phyloP scores from a whole-genome alignment of 495 filamentous ascomycete species.

The Patellaria atrata region DNA sequence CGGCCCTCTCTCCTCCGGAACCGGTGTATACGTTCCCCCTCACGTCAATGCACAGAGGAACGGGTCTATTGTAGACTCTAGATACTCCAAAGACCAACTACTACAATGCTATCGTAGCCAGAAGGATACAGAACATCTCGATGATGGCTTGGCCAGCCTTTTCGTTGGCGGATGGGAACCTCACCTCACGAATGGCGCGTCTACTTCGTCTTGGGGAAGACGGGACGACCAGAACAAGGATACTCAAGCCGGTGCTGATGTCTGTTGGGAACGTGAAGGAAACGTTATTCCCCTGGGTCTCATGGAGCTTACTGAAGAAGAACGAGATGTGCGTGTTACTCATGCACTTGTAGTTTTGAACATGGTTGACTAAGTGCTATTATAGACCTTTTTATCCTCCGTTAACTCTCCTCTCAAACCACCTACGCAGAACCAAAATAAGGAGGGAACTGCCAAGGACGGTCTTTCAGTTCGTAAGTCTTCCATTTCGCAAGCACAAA shows the following conservation, averaged over 20 bases:
- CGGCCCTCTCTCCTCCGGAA: no score
- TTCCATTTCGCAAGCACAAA: slow-evolving; percentile 51
- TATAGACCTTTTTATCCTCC: slow-evolving; percentile 59
- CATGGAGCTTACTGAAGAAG: slow-evolving; percentile 63
- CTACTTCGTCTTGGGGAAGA: slow-evolving; percentile 62
- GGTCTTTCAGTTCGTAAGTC: slow-evolving; percentile 50
- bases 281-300: slow-evolving; percentile 57
- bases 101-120: slow-evolving; percentile 57
- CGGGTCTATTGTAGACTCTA: slow-evolving; percentile 38
- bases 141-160: slow-evolving; percentile 52
- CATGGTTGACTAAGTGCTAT: slow-evolving; percentile 6
- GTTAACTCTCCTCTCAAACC: slow-evolving; percentile 91
- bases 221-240: slow-evolving; percentile 48
- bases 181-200: slow-evolving; percentile 43
- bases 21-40: slow-evolving; percentile 46
- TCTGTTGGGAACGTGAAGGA: slow-evolving; percentile 82
- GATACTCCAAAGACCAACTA: slow-evolving; percentile 75
- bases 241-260: slow-evolving; percentile 49
- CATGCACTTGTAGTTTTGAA: neutral
- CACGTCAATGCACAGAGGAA: slow-evolving; percentile 47
- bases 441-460: slow-evolving; percentile 48
- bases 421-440: slow-evolving; percentile 52
- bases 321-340: slow-evolving; percentile 53
- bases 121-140: slow-evolving; percentile 38
- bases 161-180: slow-evolving; percentile 68